Conservation (phyloP, 352 stramenopile species). For the Globisporangium paroecandrum region DNA sequence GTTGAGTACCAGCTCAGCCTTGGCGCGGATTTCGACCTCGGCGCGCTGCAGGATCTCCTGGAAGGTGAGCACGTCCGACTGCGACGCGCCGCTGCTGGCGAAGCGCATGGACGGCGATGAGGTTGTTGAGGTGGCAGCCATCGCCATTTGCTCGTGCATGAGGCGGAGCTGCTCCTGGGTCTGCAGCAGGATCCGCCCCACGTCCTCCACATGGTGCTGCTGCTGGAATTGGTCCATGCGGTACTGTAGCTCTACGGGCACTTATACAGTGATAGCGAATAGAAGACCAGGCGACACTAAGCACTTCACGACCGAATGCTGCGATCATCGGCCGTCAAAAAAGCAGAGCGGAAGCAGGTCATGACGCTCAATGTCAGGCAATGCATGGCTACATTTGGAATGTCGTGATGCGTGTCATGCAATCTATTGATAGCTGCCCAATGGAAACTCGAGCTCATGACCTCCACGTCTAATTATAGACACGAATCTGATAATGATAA, state of each 20-base stretch:
- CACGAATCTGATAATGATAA: neutral
- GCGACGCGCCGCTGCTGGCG: conserved; percentile 16
- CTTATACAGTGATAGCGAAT: neutral
- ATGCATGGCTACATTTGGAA: neutral
- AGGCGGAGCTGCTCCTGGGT: conserved; percentile 76
- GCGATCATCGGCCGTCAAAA: neutral
- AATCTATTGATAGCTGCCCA: neutral
- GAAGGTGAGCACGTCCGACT: conserved; percentile 41
- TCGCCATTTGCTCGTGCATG: conserved; percentile 65
- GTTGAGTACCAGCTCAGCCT: conserved; percentile 76
- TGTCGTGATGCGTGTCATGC: neutral
- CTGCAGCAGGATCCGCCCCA: conserved; percentile 75
- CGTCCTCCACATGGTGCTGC: conserved; percentile 80
- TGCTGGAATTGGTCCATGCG: conserved; percentile 69
- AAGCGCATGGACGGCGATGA: conserved; percentile 23
- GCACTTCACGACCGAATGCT: neutral
- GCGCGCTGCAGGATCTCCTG: conserved; percentile 70
- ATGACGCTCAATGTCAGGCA: neutral
- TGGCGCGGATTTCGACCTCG: conserved; percentile 66
- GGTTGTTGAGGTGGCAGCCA: conserved; percentile 11
- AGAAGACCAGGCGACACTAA: neutral
- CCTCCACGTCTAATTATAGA: neutral
- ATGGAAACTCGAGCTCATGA: neutral
- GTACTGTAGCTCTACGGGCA: neutral
- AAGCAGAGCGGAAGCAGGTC: neutral